phyloP scores from a whole-genome alignment of 163 green algal genomes.

The Botryococcus braunii region DNA sequence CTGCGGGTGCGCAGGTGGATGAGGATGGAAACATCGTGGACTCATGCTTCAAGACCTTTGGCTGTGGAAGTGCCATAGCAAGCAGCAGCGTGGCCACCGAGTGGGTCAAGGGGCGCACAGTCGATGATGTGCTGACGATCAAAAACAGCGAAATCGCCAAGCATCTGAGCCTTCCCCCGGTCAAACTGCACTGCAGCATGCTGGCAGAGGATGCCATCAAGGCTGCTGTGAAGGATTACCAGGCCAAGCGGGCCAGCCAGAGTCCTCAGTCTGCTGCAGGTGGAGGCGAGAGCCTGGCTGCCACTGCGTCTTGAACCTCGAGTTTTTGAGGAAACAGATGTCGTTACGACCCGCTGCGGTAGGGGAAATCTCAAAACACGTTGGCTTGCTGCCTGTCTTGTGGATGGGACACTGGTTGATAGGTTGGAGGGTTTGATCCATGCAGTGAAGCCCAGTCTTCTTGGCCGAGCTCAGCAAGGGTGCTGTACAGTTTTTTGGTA shows the following conservation, averaged over 20 bases:
- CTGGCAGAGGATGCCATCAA: conserved; percentile 90
- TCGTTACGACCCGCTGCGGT: too few species aligned
- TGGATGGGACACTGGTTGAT: too few species aligned
- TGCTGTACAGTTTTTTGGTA: too few species aligned
- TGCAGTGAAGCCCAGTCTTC: too few species aligned
- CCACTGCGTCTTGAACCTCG: too few species aligned
- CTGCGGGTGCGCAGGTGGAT: conserved; percentile 57
- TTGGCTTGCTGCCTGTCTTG: too few species aligned
- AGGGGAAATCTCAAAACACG: too few species aligned
- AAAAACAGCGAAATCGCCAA: conserved; percentile 99
- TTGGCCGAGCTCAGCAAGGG: too few species aligned
- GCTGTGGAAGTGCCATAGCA: conserved; percentile 96
- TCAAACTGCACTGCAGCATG: conserved; percentile 98
- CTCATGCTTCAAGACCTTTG: conserved; percentile 99
- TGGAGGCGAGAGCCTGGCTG: too few species aligned
- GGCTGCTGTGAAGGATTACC: conserved; percentile 79
- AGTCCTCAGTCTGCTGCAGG: too few species aligned
- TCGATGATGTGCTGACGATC: conserved; percentile 90
- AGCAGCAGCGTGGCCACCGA: conserved; percentile 91
- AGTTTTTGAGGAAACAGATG: too few species aligned
- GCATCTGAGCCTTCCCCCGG: conserved; percentile 92
- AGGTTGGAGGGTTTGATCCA: too few species aligned
- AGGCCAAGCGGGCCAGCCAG: conserved; percentile 13
- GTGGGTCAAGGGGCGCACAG: conserved; percentile 87
- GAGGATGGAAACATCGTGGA: conserved; percentile 95